Percentiles rank a stretch among this genome's conserved stretches.
Evolutionary conservation across 208 protist species (phyloP).

Genomic region (Trypanosoma mega): DNA sequence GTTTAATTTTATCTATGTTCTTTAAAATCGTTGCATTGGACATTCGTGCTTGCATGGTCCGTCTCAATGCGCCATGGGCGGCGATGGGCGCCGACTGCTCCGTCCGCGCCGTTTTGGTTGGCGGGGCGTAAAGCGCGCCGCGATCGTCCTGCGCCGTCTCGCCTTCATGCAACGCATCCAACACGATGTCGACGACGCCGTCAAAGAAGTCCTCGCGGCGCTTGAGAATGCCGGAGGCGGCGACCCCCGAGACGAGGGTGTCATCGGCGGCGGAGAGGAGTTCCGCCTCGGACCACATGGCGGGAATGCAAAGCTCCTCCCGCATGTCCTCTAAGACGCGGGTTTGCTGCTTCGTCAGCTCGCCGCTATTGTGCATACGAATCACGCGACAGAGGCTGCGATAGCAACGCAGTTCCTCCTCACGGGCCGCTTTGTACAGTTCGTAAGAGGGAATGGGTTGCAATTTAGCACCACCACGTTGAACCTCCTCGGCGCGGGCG

Average conservation of each 20-base stretch:
- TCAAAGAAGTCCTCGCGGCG: slow-evolving; percentile 77
- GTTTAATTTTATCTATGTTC: slow-evolving; percentile 34
- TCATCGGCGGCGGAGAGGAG: slow-evolving; percentile 47
- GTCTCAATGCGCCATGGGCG: slow-evolving; percentile 2
- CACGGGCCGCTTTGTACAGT: slow-evolving; percentile 76
- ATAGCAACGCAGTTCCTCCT: slow-evolving; percentile 77
- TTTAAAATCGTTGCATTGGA: slow-evolving; percentile 23
- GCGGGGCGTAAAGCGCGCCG: slow-evolving; percentile 22
- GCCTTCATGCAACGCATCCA: slow-evolving; percentile 22
- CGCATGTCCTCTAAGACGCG: slow-evolving; percentile 78
- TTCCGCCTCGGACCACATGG: slow-evolving; percentile 51
- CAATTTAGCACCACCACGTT: slow-evolving; percentile 28
- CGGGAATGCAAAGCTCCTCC: slow-evolving; percentile 54
- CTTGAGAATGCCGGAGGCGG: slow-evolving; percentile 46
- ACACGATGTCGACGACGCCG: slow-evolving; percentile 74
- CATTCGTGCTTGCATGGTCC: slow-evolving; percentile 3
- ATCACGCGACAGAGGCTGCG: slow-evolving; percentile 78
- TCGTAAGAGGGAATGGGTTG: slow-evolving; percentile 58
- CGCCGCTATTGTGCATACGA: slow-evolving; percentile 59
- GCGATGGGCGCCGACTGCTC: slow-evolving; percentile 16
- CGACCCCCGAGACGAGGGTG: slow-evolving; percentile 46
- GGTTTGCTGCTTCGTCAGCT: slow-evolving; percentile 40
- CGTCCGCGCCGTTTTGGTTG: slow-evolving; percentile 29
- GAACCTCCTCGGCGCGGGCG: slow-evolving; percentile 44
- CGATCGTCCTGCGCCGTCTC: slow-evolving; percentile 46